phyloP scores from a whole-genome alignment of 2,329 filamentous ascomycete genomes.

The Penicillium sp. region DNA sequence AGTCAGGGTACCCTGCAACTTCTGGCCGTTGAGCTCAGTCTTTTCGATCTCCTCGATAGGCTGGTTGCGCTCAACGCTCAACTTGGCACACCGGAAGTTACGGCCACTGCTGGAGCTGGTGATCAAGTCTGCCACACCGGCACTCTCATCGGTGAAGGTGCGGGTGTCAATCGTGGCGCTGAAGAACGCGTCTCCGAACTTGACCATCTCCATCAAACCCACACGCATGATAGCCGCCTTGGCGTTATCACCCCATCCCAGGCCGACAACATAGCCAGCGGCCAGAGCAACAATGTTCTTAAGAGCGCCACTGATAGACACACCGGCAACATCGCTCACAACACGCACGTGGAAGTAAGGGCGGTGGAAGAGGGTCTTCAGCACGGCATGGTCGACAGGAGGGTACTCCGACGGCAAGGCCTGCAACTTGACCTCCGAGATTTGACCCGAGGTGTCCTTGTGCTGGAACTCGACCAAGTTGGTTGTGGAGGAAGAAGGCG shows the following conservation, averaged over 20 bases:
- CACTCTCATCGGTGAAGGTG: conserved; percentile 96
- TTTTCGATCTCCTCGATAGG: conserved; percentile 84
- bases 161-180: conserved; percentile 71
- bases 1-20: conserved; percentile 90
- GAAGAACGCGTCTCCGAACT: conserved; percentile 93
- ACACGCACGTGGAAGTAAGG: conserved; percentile 97
- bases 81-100: conserved; percentile 91
- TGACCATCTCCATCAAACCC: conserved; percentile 92
- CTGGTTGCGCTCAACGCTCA: conserved; percentile 75
- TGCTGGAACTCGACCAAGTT: conserved; percentile 57
- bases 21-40: conserved; percentile 91
- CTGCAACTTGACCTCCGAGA: conserved; percentile 67
- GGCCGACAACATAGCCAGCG: conserved; percentile 90
- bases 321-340: conserved; percentile 91
- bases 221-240: conserved; percentile 99
- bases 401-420: conserved; percentile 79
- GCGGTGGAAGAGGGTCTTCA: conserved; percentile 86
- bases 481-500: conserved; percentile 51
- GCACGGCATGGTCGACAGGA: conserved; percentile 76
- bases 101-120: conserved; percentile 88
- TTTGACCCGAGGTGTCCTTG: conserved; percentile 65
- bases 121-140: conserved; percentile 91
- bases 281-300: conserved; percentile 97
- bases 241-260: conserved; percentile 97
- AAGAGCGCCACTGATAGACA: conserved; percentile 87